Base-by-base conservation (phyloP, 352 stramenopile genomes). In the Globisporangium spiculum region DNA sequence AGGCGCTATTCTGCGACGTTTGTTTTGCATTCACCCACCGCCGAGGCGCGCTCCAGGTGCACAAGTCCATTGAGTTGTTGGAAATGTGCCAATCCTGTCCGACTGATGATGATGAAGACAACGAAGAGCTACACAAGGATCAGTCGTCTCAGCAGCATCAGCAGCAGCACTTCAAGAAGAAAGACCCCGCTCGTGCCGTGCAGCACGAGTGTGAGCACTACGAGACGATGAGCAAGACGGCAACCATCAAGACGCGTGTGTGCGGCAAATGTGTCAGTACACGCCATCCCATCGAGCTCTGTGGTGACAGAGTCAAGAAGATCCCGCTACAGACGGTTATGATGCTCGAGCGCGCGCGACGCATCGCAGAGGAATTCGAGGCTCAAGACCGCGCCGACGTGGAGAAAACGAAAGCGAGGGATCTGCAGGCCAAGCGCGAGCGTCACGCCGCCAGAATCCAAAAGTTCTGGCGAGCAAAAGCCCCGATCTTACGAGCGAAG, bases 11-110 rank as follows among this genome's bases (percentile, higher is more conserved):
- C 62, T 92, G 84, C 63, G 84, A 91, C 38, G 79, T 86, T 12
- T 92, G 82, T 55, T 92, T 88, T 67, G 75, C 67, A 0, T 92
- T 83, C 56, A 59, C 75, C 20, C 84, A 92, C 58, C 77, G 63
- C 10, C 78, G 76, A 8, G 84, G 84, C 16, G 71, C 66, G 1
- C 58, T 91, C 9, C 75, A 82, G 63, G 55, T 64, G 0, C 84
- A 92, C 59, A 75, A 73, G 10, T 79, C 73, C 0, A 60, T 71
- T 9, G 55, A 70, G 14, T 46, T 91, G 52, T 55, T 90, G 4
- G 81, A 91, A 54, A 68, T 84, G 30, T 91, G 83, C 36, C 59
- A 14, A 0, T 74, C 71, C 0, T 92, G 81, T 44, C 67, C 63
- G 0, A 6, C 57, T 0, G 68, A 46, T 38, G 2, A 36, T 27